Evolutionary conservation across 495 filamentous ascomycete species (phyloP), one percentile per base, ranked within the genome.

Genomic region (Parachaetomium inaequale): DNA sequence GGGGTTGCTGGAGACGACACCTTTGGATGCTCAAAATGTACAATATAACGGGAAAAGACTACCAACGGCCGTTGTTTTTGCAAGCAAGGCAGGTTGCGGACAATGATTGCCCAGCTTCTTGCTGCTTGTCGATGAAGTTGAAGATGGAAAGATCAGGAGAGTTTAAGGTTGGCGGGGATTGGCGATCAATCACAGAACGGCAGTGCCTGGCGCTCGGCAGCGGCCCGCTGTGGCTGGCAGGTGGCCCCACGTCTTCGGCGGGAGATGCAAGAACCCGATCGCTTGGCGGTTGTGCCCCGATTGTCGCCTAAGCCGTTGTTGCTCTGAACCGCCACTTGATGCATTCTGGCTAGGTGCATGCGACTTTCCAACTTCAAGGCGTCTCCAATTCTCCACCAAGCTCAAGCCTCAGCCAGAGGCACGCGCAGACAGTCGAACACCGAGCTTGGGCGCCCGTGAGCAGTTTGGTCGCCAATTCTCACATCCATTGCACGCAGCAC

Each of bases 301-400:
- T 56, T 38, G 25, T 40, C n/a, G 17, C 52, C 10, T 36, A 55
- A 23, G 19, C 23, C n/a, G n/a, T n/a, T n/a, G n/a, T n/a, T n/a
- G n/a, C n/a, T n/a, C n/a, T n/a, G n/a, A n/a, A n/a, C n/a, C n/a
- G n/a, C n/a, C n/a, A n/a, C n/a, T n/a, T n/a, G n/a, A n/a, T n/a
- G n/a, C n/a, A n/a, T n/a, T n/a, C n/a, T n/a, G n/a, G n/a, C 17
- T 45, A 45, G 42, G 2, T 55, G 52, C 52, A 55, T 55, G 3
- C 26, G n/a, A 4, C 15, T 26, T 43, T 28, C 6, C 55, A 47
- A 58, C 42, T 11, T 31, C 42, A 25, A n/a, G 5, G 40, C 55
- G 47, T 58, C 42, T 45, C 29, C 55, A 47, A 40, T 11, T 58
- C 42, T 45, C 29, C 55, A 47, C 55, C 19, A 19, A 32, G 50